phyloP scores from a whole-genome alignment of 805 yeast genomes.

The Starmerella roubikii region DNA sequence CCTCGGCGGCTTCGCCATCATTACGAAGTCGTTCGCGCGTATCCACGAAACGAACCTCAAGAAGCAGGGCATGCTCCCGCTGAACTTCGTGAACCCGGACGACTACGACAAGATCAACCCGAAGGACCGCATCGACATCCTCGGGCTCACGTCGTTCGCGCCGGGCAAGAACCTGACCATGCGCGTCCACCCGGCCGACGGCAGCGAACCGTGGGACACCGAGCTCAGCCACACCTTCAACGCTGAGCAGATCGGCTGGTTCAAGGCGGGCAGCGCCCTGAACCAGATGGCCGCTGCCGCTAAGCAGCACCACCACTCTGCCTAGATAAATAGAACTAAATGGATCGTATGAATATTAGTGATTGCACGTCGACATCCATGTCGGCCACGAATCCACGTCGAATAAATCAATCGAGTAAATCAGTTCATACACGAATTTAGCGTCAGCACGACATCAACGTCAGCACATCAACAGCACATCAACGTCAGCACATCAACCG shows the following conservation, averaged over 20 bases:
- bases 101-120: conserved; percentile 91
- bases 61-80: conserved; percentile 98
- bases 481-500: too few species aligned
- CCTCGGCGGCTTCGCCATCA: conserved; percentile 96
- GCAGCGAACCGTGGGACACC: conserved; percentile 77
- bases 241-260: conserved; percentile 95
- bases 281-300: conserved; percentile 67
- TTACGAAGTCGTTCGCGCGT: conserved; percentile 95
- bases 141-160: conserved; percentile 71
- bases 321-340: too few species aligned
- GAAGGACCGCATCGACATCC: conserved; percentile 74
- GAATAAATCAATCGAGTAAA: too few species aligned
- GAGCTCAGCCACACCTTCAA: conserved; percentile 94
- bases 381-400: too few species aligned
- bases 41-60: conserved; percentile 98
- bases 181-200: conserved; percentile 49
- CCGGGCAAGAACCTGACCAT: conserved; percentile 85
- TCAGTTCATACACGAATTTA: too few species aligned
- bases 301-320: conserved; percentile 11
- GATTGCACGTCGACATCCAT: too few species aligned
- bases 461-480: too few species aligned
- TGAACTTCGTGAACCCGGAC: conserved; percentile 76
- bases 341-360: too few species aligned
- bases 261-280: conserved; percentile 97
- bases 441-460: too few species aligned